Conservation (phyloP, 2,329 filamentous ascomycete genomes). For the Aspergillus novoparasiticus region DNA sequence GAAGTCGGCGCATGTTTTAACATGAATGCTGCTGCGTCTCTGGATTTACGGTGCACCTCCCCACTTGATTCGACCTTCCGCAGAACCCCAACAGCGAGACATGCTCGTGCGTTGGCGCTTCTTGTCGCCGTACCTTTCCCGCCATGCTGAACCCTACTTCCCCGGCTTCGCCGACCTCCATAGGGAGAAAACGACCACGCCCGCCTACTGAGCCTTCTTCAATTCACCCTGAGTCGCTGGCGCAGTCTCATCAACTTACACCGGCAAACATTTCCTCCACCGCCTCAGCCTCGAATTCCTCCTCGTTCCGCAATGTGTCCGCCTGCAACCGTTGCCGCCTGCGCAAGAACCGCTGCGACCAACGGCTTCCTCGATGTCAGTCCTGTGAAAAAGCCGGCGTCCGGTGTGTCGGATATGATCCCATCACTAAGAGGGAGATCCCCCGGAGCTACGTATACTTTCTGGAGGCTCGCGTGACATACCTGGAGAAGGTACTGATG, state of each 20-base stretch:
- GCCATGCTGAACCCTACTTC: conserved; percentile 39
- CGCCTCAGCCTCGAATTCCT: conserved; percentile 35
- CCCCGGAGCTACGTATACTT: conserved; percentile 93
- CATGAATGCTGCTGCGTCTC: conserved; percentile 33
- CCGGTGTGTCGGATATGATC: conserved; percentile 92
- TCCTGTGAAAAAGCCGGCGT: conserved; percentile 92
- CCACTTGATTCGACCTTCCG: conserved; percentile 15
- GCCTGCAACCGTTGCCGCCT: conserved; percentile 91
- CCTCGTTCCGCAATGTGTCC: conserved; percentile 79
- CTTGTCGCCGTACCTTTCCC: conserved; percentile 25
- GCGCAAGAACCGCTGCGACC: conserved; percentile 93
- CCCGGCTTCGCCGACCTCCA: conserved; percentile 33
- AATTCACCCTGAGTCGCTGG: conserved; percentile 22
- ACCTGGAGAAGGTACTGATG: conserved; percentile 75
- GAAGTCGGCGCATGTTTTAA: conserved; percentile 23
- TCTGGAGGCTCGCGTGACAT: conserved; percentile 80
- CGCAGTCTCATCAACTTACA: conserved; percentile 22
- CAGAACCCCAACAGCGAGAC: conserved; percentile 29
- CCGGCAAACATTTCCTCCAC: conserved; percentile 19
- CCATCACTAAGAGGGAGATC: conserved; percentile 94
- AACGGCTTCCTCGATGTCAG: conserved; percentile 85
- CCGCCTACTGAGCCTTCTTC: conserved; percentile 30
- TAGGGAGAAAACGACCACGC: conserved; percentile 42
- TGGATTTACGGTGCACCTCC: conserved; percentile 18
- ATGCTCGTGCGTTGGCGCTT: conserved; percentile 33